Conservation (phyloP, 352 stramenopile genomes). For the Pythium brachiatum region DNA sequence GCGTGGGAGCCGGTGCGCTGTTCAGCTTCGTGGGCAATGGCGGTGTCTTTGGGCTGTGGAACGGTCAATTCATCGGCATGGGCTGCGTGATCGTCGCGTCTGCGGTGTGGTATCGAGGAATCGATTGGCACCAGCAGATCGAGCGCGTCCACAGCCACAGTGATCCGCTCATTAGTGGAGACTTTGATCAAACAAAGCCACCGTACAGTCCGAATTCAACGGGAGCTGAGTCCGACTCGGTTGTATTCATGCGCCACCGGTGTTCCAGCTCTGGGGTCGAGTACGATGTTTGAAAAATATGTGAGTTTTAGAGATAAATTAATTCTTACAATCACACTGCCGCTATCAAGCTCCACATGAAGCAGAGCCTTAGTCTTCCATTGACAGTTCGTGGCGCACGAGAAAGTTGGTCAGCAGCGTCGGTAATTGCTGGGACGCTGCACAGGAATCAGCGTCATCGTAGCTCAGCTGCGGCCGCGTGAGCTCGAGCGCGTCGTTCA, state of each 20-base stretch:
- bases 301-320: neutral
- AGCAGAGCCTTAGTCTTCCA: conserved; percentile 28
- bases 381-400: conserved; percentile 22
- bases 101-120: conserved; percentile 24
- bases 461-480: conserved; percentile 2
- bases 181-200: neutral
- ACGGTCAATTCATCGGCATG: conserved; percentile 47
- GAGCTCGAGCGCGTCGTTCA: conserved; percentile 10
- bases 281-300: neutral
- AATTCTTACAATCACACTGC: no score
- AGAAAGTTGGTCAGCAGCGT: conserved; percentile 18
- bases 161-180: neutral
- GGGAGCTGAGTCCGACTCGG: conserved; percentile 3
- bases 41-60: conserved; percentile 63
- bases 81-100: conserved; percentile 15
- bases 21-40: conserved; percentile 46
- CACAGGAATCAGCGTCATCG: neutral
- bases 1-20: conserved; percentile 42
- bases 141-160: neutral
- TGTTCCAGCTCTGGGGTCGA: neutral
- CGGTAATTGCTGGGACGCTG: conserved; percentile 9
- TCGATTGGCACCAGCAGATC: conserved; percentile 21
- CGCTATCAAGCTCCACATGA: no score
- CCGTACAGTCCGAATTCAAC: neutral
- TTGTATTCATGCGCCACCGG: conserved; percentile 13